Evolutionary conservation across 139 green algal species (phyloP), one percentile per base, ranked within the genome.

Genomic region (Nannochloris sp.): DNA sequence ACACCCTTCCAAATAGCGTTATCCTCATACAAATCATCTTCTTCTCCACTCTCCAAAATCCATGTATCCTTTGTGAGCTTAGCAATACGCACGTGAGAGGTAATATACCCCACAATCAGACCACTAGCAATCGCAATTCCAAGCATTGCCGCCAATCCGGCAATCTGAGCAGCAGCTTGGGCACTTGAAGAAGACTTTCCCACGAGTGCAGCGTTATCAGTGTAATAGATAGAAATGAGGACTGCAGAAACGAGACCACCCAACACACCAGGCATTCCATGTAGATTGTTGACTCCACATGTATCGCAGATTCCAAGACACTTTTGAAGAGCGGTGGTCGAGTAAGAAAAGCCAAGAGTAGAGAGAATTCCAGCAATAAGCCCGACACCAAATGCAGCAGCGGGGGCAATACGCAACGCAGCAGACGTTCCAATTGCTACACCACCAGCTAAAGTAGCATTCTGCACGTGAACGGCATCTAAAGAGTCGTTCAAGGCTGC

Each of bases 251-350:
- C 65, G 19, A 82, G 34, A 14, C 77, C 73, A 4, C 74, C 77
- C n/a, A 75, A 58, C 1, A 76, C 10, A 12, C 68, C 76, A 10
- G 79, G 77, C 44, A 81, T 68, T 33, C 77, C 80, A 30, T 86
- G 83, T 33, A 89, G 83, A 70, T 88, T 89, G 69, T 85, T 71
- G 4, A 89, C 75, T 4, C 83, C 83, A 45, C 83, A 89, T 3
- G 83, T 88, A 74, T 89, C 83, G 3, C 68, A 65, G n/a, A 88
- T 61, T 15, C 65, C 61, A 15, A 87, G 61, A 29, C 56, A 72
- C 29, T 35, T 29, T 61, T 86, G 71, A 58, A 89, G 65, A 1
- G 57, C 53, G 4, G 81, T 78, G 12, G 53, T 67, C 0, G 80
- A 23, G 53, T 76, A 71, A 32, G 35, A 45, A 67, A 73, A 89